Evolutionary conservation across 176 grass and related monocot species (phyloP).

Genomic region (Chloris gayana): DNA sequence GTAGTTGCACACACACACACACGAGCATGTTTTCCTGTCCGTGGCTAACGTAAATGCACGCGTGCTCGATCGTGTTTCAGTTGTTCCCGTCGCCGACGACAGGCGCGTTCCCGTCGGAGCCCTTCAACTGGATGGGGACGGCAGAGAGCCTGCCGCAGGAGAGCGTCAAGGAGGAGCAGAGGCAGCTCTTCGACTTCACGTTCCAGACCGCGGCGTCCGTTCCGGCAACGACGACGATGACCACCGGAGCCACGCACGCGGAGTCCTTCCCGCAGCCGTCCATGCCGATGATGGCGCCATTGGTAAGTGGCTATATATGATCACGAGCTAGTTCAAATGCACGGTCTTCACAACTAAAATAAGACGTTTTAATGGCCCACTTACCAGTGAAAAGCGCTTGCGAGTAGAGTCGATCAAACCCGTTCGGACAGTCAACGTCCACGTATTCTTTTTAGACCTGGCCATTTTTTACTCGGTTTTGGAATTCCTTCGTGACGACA

Average conservation of each 20-base stretch:
- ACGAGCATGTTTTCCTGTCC: background rate
- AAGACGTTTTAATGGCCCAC: background rate
- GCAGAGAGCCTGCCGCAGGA: conserved; percentile 38
- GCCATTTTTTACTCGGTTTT: conserved; percentile 4
- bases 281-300: conserved; percentile 36
- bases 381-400: background rate
- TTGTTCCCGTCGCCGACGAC: conserved; percentile 79
- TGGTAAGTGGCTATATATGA: conserved; percentile 38
- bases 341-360: background rate
- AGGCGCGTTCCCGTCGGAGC: conserved; percentile 56
- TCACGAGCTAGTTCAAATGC: background rate
- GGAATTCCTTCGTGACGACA: background rate
- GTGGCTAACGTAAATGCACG: background rate
- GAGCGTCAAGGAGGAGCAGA: conserved; percentile 55
- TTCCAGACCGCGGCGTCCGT: conserved; percentile 53
- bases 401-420: background rate
- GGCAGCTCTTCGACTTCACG: conserved; percentile 59
- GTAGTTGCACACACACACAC: background rate
- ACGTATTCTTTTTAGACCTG: background rate
- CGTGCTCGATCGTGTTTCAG: conserved; percentile 34
- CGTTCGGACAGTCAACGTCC: background rate
- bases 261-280: conserved; percentile 32
- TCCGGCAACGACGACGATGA: background rate
- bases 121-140: conserved; percentile 62
- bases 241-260: background rate